phyloP scores from a whole-genome alignment of 139 green algal species.

The Chlamydomonas schloesseri region DNA sequence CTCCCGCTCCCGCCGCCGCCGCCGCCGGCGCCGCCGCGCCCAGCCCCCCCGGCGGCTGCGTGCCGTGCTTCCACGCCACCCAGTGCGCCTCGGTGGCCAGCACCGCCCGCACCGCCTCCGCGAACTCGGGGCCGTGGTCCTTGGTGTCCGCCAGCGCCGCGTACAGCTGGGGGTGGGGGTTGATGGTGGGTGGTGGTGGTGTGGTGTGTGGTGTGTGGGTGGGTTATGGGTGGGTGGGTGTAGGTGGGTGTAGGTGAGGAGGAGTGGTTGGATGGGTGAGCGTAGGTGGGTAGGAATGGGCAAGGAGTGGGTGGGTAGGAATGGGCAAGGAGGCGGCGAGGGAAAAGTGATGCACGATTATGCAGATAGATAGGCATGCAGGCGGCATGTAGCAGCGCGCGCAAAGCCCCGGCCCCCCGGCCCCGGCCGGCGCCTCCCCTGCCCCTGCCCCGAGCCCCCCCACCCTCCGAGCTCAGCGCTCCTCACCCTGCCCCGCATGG shows the following conservation, averaged over 20 bases:
- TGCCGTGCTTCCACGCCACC: conserved; percentile 45
- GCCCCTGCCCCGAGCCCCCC: no score
- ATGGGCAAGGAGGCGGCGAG: not conserved
- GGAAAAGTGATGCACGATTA: no score
- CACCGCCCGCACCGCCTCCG: conserved; percentile 30
- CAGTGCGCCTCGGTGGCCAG: conserved; percentile 50
- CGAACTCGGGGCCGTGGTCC: conserved; percentile 40
- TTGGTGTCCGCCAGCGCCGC: conserved; percentile 44
- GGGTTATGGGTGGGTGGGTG: not conserved
- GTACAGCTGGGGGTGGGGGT: conserved; percentile 17
- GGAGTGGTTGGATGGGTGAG: no score
- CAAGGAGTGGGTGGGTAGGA: not conserved
- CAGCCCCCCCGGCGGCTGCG: conserved; percentile 7
- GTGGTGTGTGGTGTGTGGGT: not conserved
- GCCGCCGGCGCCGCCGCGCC: not conserved
- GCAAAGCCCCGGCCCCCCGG: no score
- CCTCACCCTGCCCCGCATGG: not conserved
- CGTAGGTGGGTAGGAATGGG: not conserved
- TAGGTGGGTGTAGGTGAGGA: no score
- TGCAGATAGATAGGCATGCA: no score
- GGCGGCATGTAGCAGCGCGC: no score
- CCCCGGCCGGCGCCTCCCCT: no score
- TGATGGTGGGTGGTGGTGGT: not conserved
- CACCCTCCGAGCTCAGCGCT: no score
- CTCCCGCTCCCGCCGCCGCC: not conserved